These are phyloP conservation scores for Pseudopyricularia cyperi DNA, from an alignment of 2,329 filamentous ascomycete genomes.

Conservation along the genomic window DNA sequence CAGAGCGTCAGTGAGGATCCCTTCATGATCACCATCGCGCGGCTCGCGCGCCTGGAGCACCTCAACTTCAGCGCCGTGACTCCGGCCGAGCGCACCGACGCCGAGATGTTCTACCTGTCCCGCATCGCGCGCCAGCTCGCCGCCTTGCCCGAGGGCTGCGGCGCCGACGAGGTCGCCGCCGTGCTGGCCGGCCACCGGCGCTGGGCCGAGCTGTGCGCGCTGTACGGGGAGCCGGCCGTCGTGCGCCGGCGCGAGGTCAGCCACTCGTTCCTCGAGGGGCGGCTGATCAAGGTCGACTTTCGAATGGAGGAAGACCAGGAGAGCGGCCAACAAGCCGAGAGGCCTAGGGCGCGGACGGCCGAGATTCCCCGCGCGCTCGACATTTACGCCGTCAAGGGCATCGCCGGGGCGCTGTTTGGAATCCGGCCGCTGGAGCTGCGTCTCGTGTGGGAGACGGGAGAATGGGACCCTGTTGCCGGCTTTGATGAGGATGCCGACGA, in stretches of 20 bases:
- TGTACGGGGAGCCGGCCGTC: constrained; percentile 61
- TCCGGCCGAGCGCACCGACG: constrained; percentile 64
- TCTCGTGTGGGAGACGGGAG: constrained; percentile 79
- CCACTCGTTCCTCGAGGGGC: constrained; percentile 69
- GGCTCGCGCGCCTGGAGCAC: constrained; percentile 51
- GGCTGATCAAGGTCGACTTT: constrained; percentile 56
- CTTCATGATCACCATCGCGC: constrained; percentile 77
- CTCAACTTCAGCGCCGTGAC: constrained; percentile 67
- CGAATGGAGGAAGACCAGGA: constrained; percentile 9
- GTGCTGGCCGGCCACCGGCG: constrained; percentile 56
- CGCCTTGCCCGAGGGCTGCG: constrained; percentile 36
- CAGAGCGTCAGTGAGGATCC: constrained; percentile 48
- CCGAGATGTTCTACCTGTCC: constrained; percentile 86
- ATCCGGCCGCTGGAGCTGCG: constrained; percentile 49
- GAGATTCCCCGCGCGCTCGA: constrained; percentile 65
- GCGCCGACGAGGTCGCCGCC: too few relatives aligned
- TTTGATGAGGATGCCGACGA: constrained; percentile 44
- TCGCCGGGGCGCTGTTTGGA: constrained; percentile 59
- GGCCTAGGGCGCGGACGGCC: constrained; percentile 21
- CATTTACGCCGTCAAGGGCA: constrained; percentile 68
- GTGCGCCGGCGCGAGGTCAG: constrained; percentile 46
- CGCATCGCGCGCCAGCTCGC: constrained; percentile 67
- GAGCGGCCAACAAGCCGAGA: too few relatives aligned
- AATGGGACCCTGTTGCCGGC: constrained; percentile 67
- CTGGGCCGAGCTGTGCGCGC: constrained; percentile 59